Percentiles rank a stretch among this genome's conserved stretches.
Conservation (phyloP, 371 early-diverging fungal species). For the Syncephalastrum sp. region DNA sequence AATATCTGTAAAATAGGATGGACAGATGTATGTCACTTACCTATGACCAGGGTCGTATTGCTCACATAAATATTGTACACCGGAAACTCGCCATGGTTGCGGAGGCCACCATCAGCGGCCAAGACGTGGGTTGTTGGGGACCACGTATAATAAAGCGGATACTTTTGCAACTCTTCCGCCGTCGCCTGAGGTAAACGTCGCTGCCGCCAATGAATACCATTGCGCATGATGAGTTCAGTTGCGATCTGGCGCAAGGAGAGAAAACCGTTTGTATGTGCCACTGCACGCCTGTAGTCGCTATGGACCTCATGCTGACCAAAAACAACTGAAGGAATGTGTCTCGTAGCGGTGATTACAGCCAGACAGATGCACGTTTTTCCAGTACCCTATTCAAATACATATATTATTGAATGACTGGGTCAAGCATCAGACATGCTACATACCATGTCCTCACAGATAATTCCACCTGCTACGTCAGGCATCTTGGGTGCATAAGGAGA, state of each 20-base stretch:
- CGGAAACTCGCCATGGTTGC: too few relatives aligned
- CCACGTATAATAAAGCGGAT: constrained; percentile 51
- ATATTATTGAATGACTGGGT: neutral
- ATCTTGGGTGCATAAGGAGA: constrained; percentile 26
- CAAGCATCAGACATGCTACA: neutral
- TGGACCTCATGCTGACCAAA: neutral
- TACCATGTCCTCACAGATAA: constrained; percentile 82
- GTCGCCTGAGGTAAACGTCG: constrained; percentile 18
- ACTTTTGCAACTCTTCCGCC: constrained; percentile 24
- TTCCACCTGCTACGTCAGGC: constrained; percentile 60
- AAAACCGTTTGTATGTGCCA: constrained; percentile 1
- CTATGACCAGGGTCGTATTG: constrained; percentile 61
- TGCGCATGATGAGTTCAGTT: constrained; percentile 28
- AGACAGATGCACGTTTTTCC: constrained; percentile 76
- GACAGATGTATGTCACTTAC: constrained; percentile 8
- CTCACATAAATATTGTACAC: too few relatives aligned
- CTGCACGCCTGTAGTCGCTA: too few relatives aligned
- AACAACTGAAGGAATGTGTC: constrained; percentile 39
- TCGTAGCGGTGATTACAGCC: constrained; percentile 61
- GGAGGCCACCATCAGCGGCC: constrained; percentile 4
- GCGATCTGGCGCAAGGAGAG: constrained; percentile 38
- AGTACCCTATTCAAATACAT: constrained; percentile 49
- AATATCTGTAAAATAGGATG: neutral
- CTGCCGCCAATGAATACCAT: constrained; percentile 43
- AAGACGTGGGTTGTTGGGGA: constrained; percentile 19